These are phyloP conservation scores for Tremella mesenterica DNA, from an alignment of 768 basidiomycete genomes.

Conservation along the genomic window DNA sequence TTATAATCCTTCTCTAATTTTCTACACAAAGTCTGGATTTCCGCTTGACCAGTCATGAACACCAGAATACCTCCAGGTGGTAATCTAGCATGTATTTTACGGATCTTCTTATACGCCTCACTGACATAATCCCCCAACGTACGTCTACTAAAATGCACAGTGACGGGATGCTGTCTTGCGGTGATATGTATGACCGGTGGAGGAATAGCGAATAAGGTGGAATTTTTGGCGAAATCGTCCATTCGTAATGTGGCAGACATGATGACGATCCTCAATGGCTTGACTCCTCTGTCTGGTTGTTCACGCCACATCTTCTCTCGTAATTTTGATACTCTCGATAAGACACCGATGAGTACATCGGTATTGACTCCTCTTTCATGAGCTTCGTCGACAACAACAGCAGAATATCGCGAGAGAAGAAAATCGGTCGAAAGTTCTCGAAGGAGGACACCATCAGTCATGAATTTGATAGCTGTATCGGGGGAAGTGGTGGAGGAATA, in stretches of 20 bases:
- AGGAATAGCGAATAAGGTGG: slow-evolving; percentile 63
- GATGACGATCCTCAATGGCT: slow-evolving; percentile 86
- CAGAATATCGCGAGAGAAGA: slow-evolving; percentile 83
- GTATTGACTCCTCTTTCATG: slow-evolving; percentile 98
- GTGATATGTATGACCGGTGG: slow-evolving; percentile 88
- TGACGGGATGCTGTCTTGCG: slow-evolving; percentile 89
- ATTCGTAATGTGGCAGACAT: slow-evolving; percentile 98
- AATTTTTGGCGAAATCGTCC: slow-evolving; percentile 82
- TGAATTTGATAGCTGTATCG: slow-evolving; percentile 90
- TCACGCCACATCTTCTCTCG: slow-evolving; percentile 80
- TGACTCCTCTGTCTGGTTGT: slow-evolving; percentile 50
- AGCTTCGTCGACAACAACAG: slow-evolving; percentile 94
- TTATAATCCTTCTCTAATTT: slow-evolving; percentile 73
- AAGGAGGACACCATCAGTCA: slow-evolving; percentile 96
- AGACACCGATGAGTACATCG: slow-evolving; percentile 88
- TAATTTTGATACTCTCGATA: slow-evolving; percentile 85
- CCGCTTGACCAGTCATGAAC: slow-evolving; percentile 93
- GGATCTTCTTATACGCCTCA: slow-evolving; percentile 80
- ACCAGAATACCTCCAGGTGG: slow-evolving; percentile 89
- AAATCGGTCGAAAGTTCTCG: slow-evolving; percentile 89
- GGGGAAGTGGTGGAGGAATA: slow-evolving; percentile 90
- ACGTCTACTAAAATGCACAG: slow-evolving; percentile 80
- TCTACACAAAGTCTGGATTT: slow-evolving; percentile 76
- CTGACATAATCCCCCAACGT: slow-evolving; percentile 80
- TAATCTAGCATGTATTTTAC: slow-evolving; percentile 82